Conservation (phyloP, 2,329 filamentous ascomycete genomes). For the Bipolaris bicolor region DNA sequence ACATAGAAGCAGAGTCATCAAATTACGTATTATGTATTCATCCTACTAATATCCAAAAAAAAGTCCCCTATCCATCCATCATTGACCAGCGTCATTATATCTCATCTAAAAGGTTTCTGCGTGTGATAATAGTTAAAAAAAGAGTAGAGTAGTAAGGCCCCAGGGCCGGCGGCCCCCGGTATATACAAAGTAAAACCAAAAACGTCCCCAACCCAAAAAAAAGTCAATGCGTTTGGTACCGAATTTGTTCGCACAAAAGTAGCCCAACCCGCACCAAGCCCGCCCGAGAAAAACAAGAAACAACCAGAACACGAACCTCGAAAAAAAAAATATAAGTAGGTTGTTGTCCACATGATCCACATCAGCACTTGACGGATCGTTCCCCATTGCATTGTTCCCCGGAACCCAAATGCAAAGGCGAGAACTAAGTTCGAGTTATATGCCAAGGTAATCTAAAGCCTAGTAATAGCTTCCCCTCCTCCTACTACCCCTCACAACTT, state of each 20-base stretch:
- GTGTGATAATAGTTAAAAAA: no score
- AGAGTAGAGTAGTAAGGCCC: no score
- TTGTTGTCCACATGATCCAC: conserved; percentile 37
- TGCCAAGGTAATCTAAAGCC: conserved; percentile 28
- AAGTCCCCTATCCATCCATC: no score
- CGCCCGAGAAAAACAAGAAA: not conserved
- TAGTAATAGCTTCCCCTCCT: not conserved
- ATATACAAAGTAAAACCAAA: not conserved
- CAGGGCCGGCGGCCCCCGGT: no score
- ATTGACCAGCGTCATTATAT: no score
- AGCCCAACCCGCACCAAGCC: not conserved
- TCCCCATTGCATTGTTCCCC: conserved; percentile 29
- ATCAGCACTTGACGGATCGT: conserved; percentile 52
- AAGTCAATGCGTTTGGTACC: not conserved
- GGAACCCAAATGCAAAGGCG: conserved; percentile 18
- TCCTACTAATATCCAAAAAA: no score
- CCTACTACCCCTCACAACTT: no score
- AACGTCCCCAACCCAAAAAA: not conserved
- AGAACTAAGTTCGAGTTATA: conserved; percentile 18
- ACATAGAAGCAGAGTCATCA: no score
- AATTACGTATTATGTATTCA: not conserved
- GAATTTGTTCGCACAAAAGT: not conserved
- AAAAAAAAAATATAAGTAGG: not conserved
- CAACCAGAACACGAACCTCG: not conserved
- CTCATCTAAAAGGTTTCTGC: no score